These are phyloP conservation scores for Aegilops bicornis DNA, from an alignment of 176 grass and related monocot species.

Conservation along the genomic window DNA sequence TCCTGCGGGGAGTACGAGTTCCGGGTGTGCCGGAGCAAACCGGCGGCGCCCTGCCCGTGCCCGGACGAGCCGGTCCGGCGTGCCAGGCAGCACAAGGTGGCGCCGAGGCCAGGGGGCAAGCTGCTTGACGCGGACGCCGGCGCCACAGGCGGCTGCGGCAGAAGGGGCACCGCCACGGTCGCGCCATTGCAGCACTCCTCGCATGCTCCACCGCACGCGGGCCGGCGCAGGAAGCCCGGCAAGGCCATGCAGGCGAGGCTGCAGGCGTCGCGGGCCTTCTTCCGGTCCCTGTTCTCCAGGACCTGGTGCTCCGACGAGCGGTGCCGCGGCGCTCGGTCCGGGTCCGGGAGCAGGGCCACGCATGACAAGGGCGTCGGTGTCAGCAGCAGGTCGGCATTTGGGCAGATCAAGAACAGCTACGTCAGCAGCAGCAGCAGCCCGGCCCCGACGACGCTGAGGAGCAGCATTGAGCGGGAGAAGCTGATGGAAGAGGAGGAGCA, in stretches of 20 bases:
- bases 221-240: constrained; percentile 28
- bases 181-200: constrained; percentile 33
- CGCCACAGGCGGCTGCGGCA: background rate
- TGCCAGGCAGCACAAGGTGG: constrained; percentile 26
- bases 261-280: constrained; percentile 46
- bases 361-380: background rate
- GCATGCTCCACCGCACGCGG: background rate
- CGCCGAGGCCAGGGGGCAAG: constrained; percentile 13
- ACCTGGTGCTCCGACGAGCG: constrained; percentile 41
- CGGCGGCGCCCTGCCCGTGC: background rate
- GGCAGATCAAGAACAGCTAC: constrained; percentile 7
- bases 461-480: constrained; percentile 53
- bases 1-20: constrained; percentile 49
- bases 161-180: constrained; percentile 42
- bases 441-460: constrained; percentile 28
- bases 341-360: background rate
- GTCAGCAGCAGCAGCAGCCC: background rate
- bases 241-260: constrained; percentile 31
- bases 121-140: constrained; percentile 6
- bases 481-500: constrained; percentile 41
- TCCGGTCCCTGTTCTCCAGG: constrained; percentile 55
- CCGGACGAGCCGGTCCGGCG: constrained; percentile 44
- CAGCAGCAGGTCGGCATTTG: background rate
- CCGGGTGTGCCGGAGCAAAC: constrained; percentile 28
- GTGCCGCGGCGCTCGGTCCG: constrained; percentile 16